Percentiles rank a stretch among this genome's conserved stretches.
phyloP scores from a whole-genome alignment of 805 yeast species.

The Wickerhamiella vanderwaltii region DNA sequence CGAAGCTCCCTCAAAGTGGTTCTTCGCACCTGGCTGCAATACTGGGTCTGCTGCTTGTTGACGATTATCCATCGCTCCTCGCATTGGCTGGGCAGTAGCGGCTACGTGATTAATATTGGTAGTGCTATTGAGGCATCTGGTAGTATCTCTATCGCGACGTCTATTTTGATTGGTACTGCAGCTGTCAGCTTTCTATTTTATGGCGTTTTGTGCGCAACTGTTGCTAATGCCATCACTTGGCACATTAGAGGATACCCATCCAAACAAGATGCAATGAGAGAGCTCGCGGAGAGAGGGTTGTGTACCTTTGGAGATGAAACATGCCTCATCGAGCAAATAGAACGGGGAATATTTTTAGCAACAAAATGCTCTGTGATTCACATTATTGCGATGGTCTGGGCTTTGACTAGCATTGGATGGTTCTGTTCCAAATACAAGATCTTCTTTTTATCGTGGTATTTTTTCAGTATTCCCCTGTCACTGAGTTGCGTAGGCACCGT shows the following conservation, averaged over 20 bases:
- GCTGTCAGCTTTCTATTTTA: slow-evolving; percentile 3
- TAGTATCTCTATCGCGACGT: slow-evolving; percentile 15
- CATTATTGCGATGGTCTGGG: slow-evolving; percentile 17
- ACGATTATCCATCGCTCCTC: slow-evolving; percentile 13
- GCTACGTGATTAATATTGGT: slow-evolving; percentile 18
- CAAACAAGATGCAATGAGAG: slow-evolving; percentile 4
- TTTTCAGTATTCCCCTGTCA: slow-evolving; percentile 17
- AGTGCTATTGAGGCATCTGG: slow-evolving; percentile 20
- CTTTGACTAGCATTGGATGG: slow-evolving; percentile 12
- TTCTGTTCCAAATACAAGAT: slow-evolving; percentile 11
- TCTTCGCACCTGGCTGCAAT: slow-evolving; percentile 20
- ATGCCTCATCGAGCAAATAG: slow-evolving; percentile 16
- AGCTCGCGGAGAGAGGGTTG: slow-evolving; percentile 13
- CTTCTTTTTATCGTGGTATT: slow-evolving; percentile 15
- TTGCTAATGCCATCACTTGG: slow-evolving; percentile 17
- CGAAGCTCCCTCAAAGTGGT: slow-evolving; percentile 17
- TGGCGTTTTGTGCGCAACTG: slow-evolving; percentile 10
- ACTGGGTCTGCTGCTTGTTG: slow-evolving; percentile 18
- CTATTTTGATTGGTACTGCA: slow-evolving; percentile 9
- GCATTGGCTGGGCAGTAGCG: slow-evolving; percentile 18
- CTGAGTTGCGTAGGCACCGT: slow-evolving; percentile 12
- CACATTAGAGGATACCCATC: slow-evolving; percentile 16
- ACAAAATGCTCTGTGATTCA: slow-evolving; percentile 18
- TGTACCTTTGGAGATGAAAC: slow-evolving; percentile 13
- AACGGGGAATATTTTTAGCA: slow-evolving; percentile 18